A percentile compares a stretch with the other conserved stretches of the same genome.
Evolutionary conservation across 2,329 filamentous ascomycete species (phyloP).

Genomic region (Botrytis galanthina): DNA sequence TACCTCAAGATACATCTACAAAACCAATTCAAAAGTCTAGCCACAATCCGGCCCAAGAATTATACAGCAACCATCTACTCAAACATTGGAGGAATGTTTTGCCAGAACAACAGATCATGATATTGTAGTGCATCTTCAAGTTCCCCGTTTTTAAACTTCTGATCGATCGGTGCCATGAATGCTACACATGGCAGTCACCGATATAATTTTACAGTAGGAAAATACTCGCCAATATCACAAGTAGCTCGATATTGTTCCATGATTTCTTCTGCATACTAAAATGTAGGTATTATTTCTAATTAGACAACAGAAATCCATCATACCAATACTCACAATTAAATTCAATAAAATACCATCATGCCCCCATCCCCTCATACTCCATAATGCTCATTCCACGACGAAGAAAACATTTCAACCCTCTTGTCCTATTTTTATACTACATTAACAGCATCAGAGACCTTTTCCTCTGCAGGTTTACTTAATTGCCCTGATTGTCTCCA

Average conservation of each 20-base stretch:
- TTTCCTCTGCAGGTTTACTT: constrained; percentile 39
- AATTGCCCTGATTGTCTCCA: constrained; percentile 42
- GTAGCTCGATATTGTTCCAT: constrained; percentile 25
- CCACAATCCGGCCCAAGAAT: constrained; percentile 36
- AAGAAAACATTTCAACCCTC: constrained; percentile 43
- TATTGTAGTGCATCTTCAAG: constrained; percentile 32
- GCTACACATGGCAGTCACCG: constrained; percentile 41
- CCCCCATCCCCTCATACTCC: not conserved
- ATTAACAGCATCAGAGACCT: constrained; percentile 38
- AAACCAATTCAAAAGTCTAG: constrained; percentile 35
- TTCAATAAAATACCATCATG: constrained; percentile 18
- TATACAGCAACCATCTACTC: constrained; percentile 21
- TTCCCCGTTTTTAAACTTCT: constrained; percentile 40
- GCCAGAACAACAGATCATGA: not conserved
- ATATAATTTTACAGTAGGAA: constrained; percentile 30
- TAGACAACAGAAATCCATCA: not conserved
- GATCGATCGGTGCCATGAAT: constrained; percentile 40
- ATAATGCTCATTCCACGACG: constrained; percentile 28
- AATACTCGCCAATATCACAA: constrained; percentile 22
- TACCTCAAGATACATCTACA: constrained; percentile 39
- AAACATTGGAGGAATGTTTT: constrained; percentile 19
- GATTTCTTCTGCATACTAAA: constrained; percentile 19
- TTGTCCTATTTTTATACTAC: constrained; percentile 39
- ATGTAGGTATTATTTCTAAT: not conserved
- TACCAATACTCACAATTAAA: not conserved